A percentile compares a stretch with the other conserved stretches of the same genome.
Conservation (phyloP, 2,329 filamentous ascomycete species). For the Aspergillus phoenicis region DNA sequence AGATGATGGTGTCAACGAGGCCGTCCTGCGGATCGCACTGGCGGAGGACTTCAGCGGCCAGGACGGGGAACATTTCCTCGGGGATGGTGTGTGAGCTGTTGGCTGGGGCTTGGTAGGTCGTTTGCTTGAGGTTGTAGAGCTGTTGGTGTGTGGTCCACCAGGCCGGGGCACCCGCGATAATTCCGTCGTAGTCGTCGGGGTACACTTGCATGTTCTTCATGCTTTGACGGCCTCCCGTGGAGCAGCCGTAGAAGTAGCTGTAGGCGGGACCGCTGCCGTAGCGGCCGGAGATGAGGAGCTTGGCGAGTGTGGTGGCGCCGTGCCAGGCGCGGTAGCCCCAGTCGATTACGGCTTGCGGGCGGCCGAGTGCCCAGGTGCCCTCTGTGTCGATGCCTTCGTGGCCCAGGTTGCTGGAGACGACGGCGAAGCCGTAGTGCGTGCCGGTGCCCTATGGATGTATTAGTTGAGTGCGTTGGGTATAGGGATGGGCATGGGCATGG, state of each 20-base stretch:
- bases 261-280: background rate
- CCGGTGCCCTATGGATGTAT: background rate
- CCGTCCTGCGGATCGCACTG: conserved; percentile 4
- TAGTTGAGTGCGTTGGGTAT: background rate
- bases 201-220: background rate
- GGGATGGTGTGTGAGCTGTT: background rate
- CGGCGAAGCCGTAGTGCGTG: background rate
- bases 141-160: background rate
- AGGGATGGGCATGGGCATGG: background rate
- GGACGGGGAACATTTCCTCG: background rate
- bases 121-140: background rate
- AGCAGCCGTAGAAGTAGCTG: conserved; percentile 6
- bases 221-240: conserved; percentile 4
- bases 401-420: background rate
- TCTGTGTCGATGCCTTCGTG: conserved; percentile 2
- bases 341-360: background rate
- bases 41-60: background rate
- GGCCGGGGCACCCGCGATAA: background rate
- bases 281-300: background rate
- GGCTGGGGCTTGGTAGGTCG: background rate
- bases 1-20: background rate
- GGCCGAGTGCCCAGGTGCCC: background rate
- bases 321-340: conserved; percentile 7
- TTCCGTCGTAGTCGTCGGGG: conserved; percentile 7
- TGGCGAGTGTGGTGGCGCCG: background rate